Evolutionary conservation across 352 stramenopile species (phyloP), one percentile per base, ranked within the genome.

Genomic region (Plasmopara viticola): DNA sequence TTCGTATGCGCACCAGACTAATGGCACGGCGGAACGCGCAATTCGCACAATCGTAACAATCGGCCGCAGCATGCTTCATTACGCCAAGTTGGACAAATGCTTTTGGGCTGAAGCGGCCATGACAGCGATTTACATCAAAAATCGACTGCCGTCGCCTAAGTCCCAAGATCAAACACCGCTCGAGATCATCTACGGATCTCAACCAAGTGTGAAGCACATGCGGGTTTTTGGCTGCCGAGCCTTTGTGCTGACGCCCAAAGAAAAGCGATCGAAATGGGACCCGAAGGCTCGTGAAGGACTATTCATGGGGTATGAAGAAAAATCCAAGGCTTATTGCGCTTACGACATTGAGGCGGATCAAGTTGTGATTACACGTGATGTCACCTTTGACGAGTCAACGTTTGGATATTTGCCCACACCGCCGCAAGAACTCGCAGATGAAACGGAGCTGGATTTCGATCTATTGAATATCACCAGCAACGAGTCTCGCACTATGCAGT

Each of bases 191-290:
- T 51, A 57, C 41, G 44, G 51, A 17, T 44, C 41, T 10, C 45
- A 57, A 20, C 42, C 50, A 33, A 57, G 34, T 31, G 50, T 57
- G 7, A 57, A 57, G n/a, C 50, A 57, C 42, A 50, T 50, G 42
- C 41, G 33, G 20, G 43, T 48, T 4, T 37, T 48, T 15, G 14
- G 20, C 2, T 37, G 20, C 35, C 43, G 38, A 54, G 3, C 20
- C 1, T 25, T 25, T 25, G 3, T 3, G 1, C 20, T 25, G 1
- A 25, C 20, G 3, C 20, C 20, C 1, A 25, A 3, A 25, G 20
- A 25, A 25, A 25, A 25, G 3, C 3, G 20, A 25, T 3, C 3
- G 1, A 25, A 25, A 3, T 25, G 20, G 20, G 20, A 25, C 20
- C 20, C 20, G 20, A 25, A 25, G 3, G 20, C 20, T 25, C 20